Evolutionary conservation across 768 basidiomycete genomes (phyloP).

Genomic region (Hypholoma fasciculare): DNA sequence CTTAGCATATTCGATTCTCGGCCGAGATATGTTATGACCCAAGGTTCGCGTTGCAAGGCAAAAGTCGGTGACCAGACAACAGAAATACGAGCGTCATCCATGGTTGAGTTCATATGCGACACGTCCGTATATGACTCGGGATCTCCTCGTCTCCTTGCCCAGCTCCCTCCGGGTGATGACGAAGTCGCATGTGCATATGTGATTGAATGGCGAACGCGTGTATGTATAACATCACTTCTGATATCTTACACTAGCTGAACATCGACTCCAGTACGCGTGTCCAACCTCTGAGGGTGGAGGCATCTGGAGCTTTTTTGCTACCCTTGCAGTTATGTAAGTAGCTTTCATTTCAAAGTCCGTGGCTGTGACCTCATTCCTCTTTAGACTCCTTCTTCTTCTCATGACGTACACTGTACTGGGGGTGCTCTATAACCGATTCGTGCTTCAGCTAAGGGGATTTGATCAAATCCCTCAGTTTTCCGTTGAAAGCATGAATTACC

Average conservation of each 20-base stretch:
- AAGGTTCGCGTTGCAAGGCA: conserved; percentile 66
- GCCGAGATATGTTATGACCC: conserved; percentile 55
- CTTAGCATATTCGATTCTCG: conserved; percentile 51
- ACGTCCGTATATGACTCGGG: conserved; percentile 58
- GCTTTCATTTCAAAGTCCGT: neutral
- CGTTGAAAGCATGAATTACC: conserved; percentile 50
- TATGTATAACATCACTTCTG: conserved; percentile 32
- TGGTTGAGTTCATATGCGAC: conserved; percentile 80
- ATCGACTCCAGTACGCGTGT: conserved; percentile 60
- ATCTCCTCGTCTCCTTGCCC: conserved; percentile 54
- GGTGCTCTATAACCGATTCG: conserved; percentile 76
- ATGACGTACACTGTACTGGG: conserved; percentile 68
- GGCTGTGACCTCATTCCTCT: neutral
- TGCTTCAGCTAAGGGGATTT: conserved; percentile 67
- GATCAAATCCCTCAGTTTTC: conserved; percentile 74
- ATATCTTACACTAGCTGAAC: neutral
- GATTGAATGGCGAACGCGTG: conserved; percentile 84
- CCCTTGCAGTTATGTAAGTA: conserved; percentile 62
- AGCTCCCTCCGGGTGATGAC: conserved; percentile 65
- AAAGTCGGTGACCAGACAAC: conserved; percentile 31
- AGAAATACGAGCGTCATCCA: conserved; percentile 56
- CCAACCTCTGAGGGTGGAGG: conserved; percentile 59
- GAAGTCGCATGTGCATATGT: conserved; percentile 74
- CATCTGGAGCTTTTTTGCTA: conserved; percentile 50
- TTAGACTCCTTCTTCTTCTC: conserved; percentile 55